Base-by-base conservation (phyloP, 805 yeast genomes). In the Soucietia sequanensis region DNA sequence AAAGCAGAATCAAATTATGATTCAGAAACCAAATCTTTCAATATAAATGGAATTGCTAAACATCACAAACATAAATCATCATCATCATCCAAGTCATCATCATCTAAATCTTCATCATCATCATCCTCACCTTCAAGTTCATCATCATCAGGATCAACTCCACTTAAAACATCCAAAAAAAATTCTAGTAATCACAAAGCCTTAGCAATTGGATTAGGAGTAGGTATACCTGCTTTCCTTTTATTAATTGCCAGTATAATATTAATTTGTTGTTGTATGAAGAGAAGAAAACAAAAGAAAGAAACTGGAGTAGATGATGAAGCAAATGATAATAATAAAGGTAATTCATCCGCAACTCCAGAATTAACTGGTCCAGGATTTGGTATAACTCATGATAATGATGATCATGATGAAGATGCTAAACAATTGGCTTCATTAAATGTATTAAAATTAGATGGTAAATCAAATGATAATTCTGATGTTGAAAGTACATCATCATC, bases 201-300 rank as follows among this genome's bases (percentile, higher is more conserved):
- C 2, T 66, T 86, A n/a, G 96, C 95, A 0, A 84, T 91, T 52
- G 95, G 90, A 1, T 73, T 90, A 40, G 97, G 96, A 36, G 90
- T 85, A n/a, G 86, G 83, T 2, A 72, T 93, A 30, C 95, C 96
- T 1, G 53, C 74, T 0, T 61, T 77, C 3, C 72, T 72, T 2
- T 47, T 84, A 0, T 47, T 80, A 6, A 45, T 78, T 2, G 71
- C 77, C 0, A 68, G 65, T 0, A 33, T 75, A 1, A 32, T 87
- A 4, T 62, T 82, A 42, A 67, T 74, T 46, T 62, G 64, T 44
- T 76, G 86, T 49, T 79, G 72, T 74, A 72, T 40, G 48, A 65
- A 47, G 43, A 68, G 56, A 52, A 60, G 44, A 51, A 62, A 41
- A 31, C 48, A 48, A 18, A 35, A 35, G 8, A 41, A 46, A 6